phyloP scores from a whole-genome alignment of 371 early-diverging fungal species.

The Thermomucor indicae-seudaticae region DNA sequence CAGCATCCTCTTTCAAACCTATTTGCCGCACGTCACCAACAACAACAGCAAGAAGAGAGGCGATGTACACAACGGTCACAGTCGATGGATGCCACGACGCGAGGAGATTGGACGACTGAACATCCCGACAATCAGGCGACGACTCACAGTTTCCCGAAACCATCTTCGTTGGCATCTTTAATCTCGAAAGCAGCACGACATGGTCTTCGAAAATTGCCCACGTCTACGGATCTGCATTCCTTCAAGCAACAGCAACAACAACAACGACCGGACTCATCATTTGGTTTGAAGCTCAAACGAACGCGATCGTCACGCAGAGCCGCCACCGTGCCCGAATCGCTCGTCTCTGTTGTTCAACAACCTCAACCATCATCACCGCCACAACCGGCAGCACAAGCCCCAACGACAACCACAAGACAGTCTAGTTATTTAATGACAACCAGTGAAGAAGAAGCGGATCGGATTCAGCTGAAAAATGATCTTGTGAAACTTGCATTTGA shows the following conservation, averaged over 20 bases:
- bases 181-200: conserved; percentile 12
- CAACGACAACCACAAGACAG: too few relatives aligned
- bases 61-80: neutral
- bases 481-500: conserved; percentile 29
- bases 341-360: conserved; percentile 62
- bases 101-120: too few relatives aligned
- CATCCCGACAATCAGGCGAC: neutral
- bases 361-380: conserved; percentile 97
- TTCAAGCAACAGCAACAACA: conserved; percentile 1
- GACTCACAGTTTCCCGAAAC: neutral
- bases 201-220: conserved; percentile 8
- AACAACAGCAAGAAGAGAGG: too few relatives aligned
- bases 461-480: conserved; percentile 27
- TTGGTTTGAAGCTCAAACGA: too few relatives aligned
- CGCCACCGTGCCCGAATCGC: conserved; percentile 11
- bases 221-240: conserved; percentile 6
- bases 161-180: conserved; percentile 2
- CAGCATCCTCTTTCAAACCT: neutral
- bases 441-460: conserved; percentile 22
- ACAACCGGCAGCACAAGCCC: conserved; percentile 33
- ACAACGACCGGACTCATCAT: too few relatives aligned
- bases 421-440: conserved; percentile 4
- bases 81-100: neutral
- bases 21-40: neutral
- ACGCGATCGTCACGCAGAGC: neutral